These are phyloP conservation scores for Blastocystis sp. DNA, from an alignment of 352 stramenopile genomes.

Conservation along the genomic window DNA sequence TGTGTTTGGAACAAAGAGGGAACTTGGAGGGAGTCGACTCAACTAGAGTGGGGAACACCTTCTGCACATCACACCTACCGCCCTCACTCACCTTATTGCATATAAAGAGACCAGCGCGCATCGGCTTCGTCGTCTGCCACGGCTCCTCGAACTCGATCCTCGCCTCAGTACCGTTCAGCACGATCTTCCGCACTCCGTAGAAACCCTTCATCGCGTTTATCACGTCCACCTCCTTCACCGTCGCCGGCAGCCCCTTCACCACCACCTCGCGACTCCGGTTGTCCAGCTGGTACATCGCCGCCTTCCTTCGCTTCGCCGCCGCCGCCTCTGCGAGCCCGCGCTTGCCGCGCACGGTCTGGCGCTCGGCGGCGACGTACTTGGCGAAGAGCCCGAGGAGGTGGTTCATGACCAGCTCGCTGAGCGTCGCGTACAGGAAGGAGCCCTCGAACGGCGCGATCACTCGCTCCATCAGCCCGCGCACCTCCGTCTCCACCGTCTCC, in stretches of 20 bases:
- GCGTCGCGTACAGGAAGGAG: background rate
- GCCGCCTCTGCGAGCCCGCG: background rate
- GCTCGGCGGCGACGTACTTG: background rate
- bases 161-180: background rate
- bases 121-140: constrained; percentile 56
- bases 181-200: constrained; percentile 47
- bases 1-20: background rate
- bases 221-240: constrained; percentile 15
- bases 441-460: background rate
- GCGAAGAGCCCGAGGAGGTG: constrained; percentile 33
- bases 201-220: constrained; percentile 17
- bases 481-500: constrained; percentile 4
- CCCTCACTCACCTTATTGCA: background rate
- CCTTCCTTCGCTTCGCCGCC: too few relatives aligned
- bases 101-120: constrained; percentile 17
- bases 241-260: background rate
- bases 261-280: constrained; percentile 15
- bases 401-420: background rate
- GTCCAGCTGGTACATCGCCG: constrained; percentile 22
- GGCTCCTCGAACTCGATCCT: constrained; percentile 39
- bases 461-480: background rate
- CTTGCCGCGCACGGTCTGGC: background rate
- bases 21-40: background rate
- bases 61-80: background rate
- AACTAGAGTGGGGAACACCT: background rate